A percentile compares a stretch with the other conserved stretches of the same genome.
Evolutionary conservation across 495 filamentous ascomycete species (phyloP).

Genomic region (Neurospora sublineolata): DNA sequence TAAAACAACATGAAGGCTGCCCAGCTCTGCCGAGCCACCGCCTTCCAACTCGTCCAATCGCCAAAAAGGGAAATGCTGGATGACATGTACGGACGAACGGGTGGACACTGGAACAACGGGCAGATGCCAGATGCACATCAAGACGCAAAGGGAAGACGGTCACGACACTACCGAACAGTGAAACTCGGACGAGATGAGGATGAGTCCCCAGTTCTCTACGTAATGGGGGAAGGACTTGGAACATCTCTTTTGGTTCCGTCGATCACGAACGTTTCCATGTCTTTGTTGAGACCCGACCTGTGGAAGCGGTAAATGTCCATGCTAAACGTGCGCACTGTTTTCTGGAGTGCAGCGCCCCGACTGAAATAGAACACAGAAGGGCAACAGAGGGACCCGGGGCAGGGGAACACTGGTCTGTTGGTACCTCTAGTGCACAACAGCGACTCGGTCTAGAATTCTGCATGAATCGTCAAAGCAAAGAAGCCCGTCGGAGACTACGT

Average conservation of each 20-base stretch:
- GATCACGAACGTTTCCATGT: neutral
- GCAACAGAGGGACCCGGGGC: neutral
- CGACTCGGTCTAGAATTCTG: neutral
- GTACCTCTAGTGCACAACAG: neutral
- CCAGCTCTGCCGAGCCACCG: neutral
- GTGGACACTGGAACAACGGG: neutral
- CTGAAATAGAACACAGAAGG: neutral
- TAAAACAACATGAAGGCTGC: neutral
- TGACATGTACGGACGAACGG: neutral
- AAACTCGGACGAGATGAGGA: neutral
- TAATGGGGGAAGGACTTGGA: neutral
- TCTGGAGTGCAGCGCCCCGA: neutral
- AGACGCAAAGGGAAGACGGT: neutral
- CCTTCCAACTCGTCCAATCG: neutral
- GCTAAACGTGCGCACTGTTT: neutral
- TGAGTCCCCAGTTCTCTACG: neutral
- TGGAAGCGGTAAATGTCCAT: neutral
- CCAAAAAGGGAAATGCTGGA: neutral
- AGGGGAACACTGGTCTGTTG: neutral
- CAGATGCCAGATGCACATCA: neutral
- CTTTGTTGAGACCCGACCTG: neutral
- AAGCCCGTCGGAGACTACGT: neutral
- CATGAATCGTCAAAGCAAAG: neutral
- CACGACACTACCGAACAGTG: neutral
- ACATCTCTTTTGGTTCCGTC: neutral